phyloP scores from a whole-genome alignment of 768 basidiomycete species.

The Leucosporidium creatinivorum region DNA sequence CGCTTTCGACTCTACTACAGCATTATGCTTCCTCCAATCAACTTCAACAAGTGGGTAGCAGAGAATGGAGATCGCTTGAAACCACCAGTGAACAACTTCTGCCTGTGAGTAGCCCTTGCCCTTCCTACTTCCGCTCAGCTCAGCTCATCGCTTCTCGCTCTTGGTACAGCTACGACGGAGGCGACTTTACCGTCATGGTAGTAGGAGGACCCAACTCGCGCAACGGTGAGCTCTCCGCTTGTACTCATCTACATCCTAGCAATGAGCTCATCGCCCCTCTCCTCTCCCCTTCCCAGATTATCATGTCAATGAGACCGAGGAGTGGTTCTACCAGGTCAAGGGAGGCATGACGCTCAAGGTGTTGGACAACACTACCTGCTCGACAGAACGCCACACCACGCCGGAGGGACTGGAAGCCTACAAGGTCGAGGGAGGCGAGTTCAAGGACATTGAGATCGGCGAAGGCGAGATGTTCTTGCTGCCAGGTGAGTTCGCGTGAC shows the following conservation, averaged over 20 bases:
- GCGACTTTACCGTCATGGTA: constrained; percentile 89
- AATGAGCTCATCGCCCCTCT: not conserved
- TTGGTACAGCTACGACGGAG: constrained; percentile 49
- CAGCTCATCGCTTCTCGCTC: not conserved
- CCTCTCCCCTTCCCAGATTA: constrained; percentile 52
- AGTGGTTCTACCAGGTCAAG: constrained; percentile 98
- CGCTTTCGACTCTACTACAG: too few species aligned
- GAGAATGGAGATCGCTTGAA: constrained; percentile 71
- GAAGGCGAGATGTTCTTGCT: constrained; percentile 97
- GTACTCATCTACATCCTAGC: not conserved
- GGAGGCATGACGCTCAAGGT: constrained; percentile 84
- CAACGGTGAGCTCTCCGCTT: constrained; percentile 43
- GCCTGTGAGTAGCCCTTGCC: constrained; percentile 47
- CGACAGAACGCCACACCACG: not conserved
- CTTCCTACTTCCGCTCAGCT: not conserved
- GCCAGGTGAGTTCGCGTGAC: constrained; percentile 54
- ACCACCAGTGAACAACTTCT: constrained; percentile 86
- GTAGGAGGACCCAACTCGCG: constrained; percentile 93
- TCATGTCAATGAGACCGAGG: constrained; percentile 94
- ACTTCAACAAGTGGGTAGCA: constrained; percentile 74
- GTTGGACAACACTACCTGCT: constrained; percentile 45
- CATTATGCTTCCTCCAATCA: constrained; percentile 62
- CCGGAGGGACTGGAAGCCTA: constrained; percentile 38
- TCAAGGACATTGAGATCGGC: constrained; percentile 77
- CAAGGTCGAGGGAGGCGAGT: constrained; percentile 56